These are phyloP conservation scores for Phytopythium montanum DNA, from an alignment of 352 stramenopile genomes.

Conservation along the genomic window DNA sequence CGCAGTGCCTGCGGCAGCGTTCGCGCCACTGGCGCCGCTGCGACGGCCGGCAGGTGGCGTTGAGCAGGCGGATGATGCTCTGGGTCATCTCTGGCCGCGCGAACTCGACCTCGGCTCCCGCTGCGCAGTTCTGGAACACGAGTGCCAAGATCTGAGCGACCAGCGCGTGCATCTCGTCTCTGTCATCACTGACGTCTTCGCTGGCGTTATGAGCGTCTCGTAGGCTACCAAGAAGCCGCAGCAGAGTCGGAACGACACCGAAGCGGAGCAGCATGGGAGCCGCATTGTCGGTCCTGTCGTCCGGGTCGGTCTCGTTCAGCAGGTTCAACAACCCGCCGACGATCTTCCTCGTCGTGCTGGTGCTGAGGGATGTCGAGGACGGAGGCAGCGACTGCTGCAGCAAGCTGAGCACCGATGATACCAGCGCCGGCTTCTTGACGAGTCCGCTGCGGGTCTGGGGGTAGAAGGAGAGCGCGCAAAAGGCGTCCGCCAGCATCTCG, in stretches of 20 bases:
- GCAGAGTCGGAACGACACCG: slow-evolving; percentile 23
- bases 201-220: neutral
- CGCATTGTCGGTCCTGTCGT: slow-evolving; percentile 3
- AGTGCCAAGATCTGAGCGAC: slow-evolving; percentile 22
- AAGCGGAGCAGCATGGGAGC: slow-evolving; percentile 16
- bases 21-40: slow-evolving; percentile 15
- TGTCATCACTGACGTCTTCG: slow-evolving; percentile 3
- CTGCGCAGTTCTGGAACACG: slow-evolving; percentile 23
- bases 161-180: slow-evolving; percentile 11
- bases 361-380: slow-evolving; percentile 14
- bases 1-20: slow-evolving; percentile 39
- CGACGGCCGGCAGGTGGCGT: slow-evolving; percentile 9
- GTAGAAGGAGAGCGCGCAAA: slow-evolving; percentile 60
- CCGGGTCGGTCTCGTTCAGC: slow-evolving; percentile 33
- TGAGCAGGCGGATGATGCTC: neutral
- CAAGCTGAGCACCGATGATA: slow-evolving; percentile 43
- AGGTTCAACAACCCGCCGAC: slow-evolving; percentile 50
- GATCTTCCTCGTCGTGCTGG: slow-evolving; percentile 25
- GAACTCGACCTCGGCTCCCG: slow-evolving; percentile 18
- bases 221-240: slow-evolving; percentile 11
- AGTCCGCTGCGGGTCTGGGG: slow-evolving; percentile 37
- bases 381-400: slow-evolving; percentile 14
- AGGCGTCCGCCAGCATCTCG: slow-evolving; percentile 60
- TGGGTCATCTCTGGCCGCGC: slow-evolving; percentile 13
- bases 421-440: slow-evolving; percentile 37